These are phyloP conservation scores for Candida pseudoglaebosa DNA, from an alignment of 805 yeast species.

Conservation along the genomic window DNA sequence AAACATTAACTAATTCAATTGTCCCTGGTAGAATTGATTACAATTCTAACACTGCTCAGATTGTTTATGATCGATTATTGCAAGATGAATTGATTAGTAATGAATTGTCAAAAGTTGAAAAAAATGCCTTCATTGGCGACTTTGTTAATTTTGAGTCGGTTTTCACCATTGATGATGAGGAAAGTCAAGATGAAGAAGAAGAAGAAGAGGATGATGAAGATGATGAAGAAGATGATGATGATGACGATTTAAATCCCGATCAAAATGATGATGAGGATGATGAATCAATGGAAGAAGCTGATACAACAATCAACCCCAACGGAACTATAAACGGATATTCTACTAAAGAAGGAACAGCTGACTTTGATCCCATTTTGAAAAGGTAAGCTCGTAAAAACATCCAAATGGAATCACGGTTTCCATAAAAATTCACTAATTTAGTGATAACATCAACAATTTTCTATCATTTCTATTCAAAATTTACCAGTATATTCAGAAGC, in stretches of 20 bases:
- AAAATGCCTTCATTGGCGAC: slow-evolving; percentile 26
- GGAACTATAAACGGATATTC: neutral
- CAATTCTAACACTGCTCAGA: slow-evolving; percentile 17
- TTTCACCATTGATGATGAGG: slow-evolving; percentile 9
- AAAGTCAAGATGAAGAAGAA: slow-evolving; percentile 6
- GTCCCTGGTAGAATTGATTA: slow-evolving; percentile 8
- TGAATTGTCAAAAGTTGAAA: slow-evolving; percentile 11
- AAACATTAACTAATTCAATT: slow-evolving; percentile 8
- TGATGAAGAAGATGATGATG: slow-evolving; percentile 9
- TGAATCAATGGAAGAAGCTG: slow-evolving; percentile 2
- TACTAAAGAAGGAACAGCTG: neutral
- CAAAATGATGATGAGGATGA: slow-evolving; percentile 9
- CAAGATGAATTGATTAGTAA: neutral
- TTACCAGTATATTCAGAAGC: too few species aligned
- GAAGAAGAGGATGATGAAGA: slow-evolving; percentile 9
- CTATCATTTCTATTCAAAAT: too few species aligned
- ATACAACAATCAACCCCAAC: neutral
- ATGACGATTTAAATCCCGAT: slow-evolving; percentile 6
- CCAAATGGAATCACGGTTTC: too few species aligned
- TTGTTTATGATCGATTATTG: slow-evolving; percentile 23
- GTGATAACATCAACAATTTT: too few species aligned
- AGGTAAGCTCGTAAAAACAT: neutral
- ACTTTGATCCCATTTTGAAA: neutral
- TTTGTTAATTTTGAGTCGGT: slow-evolving; percentile 23
- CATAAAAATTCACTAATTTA: too few species aligned